A percentile compares a stretch with the other conserved stretches of the same genome.
phyloP scores from a whole-genome alignment of 106 monocot species.

The Dendrobium nobile region DNA sequence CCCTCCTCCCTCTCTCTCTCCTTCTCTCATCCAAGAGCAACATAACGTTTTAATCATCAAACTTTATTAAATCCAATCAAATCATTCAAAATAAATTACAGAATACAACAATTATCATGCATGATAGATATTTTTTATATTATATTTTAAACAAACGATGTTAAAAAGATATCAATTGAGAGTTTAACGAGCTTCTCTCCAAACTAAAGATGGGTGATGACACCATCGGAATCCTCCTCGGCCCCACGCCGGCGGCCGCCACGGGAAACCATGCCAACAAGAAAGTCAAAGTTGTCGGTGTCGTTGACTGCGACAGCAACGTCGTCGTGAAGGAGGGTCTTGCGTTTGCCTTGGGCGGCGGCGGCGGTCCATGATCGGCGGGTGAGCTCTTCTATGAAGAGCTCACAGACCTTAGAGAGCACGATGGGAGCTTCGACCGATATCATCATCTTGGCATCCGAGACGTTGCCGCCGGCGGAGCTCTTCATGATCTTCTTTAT shows the following conservation, averaged over 20 bases:
- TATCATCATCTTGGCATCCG: slow-evolving; percentile 23
- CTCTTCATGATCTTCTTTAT: slow-evolving; percentile 44
- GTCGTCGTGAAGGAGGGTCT: slow-evolving; percentile 32
- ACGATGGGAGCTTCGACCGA: slow-evolving; percentile 35
- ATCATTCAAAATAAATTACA: too few species aligned
- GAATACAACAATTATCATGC: too few species aligned
- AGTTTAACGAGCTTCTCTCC: too few species aligned
- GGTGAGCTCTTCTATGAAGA: slow-evolving; percentile 35
- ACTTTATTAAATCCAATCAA: too few species aligned
- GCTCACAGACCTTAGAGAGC: slow-evolving; percentile 36
- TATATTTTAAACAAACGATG: too few species aligned
- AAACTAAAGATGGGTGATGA: neutral
- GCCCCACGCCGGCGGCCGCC: neutral
- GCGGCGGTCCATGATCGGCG: slow-evolving; percentile 23
- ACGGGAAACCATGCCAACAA: slow-evolving; percentile 22
- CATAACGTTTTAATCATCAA: too few species aligned
- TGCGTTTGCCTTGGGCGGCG: slow-evolving; percentile 25
- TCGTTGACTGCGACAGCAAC: slow-evolving; percentile 16
- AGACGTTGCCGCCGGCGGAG: slow-evolving; percentile 6
- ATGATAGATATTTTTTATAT: too few species aligned
- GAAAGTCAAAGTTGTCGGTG: slow-evolving; percentile 32
- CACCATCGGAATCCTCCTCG: slow-evolving; percentile 3
- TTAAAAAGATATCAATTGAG: too few species aligned
- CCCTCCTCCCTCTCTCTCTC: too few species aligned
- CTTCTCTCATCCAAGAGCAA: too few species aligned